phyloP scores from a whole-genome alignment of 768 basidiomycete genomes.

The Saitozyma podzolica region DNA sequence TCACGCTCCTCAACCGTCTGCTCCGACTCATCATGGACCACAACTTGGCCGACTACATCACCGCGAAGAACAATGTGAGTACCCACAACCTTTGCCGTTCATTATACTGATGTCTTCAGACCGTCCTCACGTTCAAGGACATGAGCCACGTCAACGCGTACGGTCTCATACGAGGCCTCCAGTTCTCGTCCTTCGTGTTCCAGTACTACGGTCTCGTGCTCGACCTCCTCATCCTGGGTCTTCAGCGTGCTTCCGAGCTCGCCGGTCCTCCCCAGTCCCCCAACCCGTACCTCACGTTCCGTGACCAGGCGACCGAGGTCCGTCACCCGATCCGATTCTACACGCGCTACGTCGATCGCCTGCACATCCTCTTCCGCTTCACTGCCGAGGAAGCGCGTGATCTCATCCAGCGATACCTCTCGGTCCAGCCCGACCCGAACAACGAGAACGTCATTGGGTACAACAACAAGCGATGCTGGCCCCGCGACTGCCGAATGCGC shows the following conservation, averaged over 20 bases:
- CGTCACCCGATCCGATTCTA: slow-evolving; percentile 97
- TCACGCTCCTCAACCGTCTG: slow-evolving; percentile 91
- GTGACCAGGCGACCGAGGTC: slow-evolving; percentile 91
- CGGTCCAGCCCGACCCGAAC: slow-evolving; percentile 94
- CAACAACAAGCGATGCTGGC: slow-evolving; percentile 99
- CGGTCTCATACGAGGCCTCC: slow-evolving; percentile 93
- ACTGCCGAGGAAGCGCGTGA: slow-evolving; percentile 95
- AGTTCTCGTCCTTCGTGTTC: slow-evolving; percentile 99
- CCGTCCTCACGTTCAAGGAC: slow-evolving; percentile 84
- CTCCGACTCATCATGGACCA: slow-evolving; percentile 96
- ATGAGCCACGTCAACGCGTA: slow-evolving; percentile 99
- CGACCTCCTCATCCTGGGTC: slow-evolving; percentile 89
- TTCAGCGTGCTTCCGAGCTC: slow-evolving; percentile 99
- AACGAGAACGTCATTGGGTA: slow-evolving; percentile 98
- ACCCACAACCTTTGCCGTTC: neutral
- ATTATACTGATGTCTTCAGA: neutral
- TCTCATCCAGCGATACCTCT: slow-evolving; percentile 95
- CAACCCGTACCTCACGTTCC: slow-evolving; percentile 89
- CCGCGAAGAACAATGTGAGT: slow-evolving; percentile 84
- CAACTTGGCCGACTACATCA: slow-evolving; percentile 98
- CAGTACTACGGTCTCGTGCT: slow-evolving; percentile 96
- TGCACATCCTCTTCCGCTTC: slow-evolving; percentile 97
- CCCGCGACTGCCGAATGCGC: slow-evolving; percentile 97
- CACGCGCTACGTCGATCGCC: slow-evolving; percentile 90
- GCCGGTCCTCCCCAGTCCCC: slow-evolving; percentile 96